These are phyloP conservation scores for Diaporthe vexans DNA, from an alignment of 2,329 filamentous ascomycete species.

Conservation along the genomic window DNA sequence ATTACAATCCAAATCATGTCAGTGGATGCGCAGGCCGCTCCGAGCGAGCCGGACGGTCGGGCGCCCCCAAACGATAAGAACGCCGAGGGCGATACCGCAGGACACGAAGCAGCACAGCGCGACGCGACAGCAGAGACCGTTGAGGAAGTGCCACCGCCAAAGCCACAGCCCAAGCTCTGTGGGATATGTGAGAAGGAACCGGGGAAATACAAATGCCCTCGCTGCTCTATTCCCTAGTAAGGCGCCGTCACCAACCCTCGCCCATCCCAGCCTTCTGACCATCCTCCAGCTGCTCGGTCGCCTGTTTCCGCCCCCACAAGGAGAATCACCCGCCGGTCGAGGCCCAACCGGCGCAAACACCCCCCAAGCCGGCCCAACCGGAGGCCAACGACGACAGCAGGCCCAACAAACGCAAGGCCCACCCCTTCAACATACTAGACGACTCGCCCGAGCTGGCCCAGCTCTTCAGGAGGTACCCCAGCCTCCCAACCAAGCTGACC, in stretches of 20 bases:
- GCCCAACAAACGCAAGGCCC: conserved; percentile 41
- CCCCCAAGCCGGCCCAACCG: conserved; percentile 38
- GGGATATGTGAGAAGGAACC: conserved; percentile 65
- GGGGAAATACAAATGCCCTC: conserved; percentile 75
- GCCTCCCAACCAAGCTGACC: conserved; percentile 61
- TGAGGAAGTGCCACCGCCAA: conserved; percentile 43
- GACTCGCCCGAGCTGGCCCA: conserved; percentile 62
- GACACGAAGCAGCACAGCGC: not conserved
- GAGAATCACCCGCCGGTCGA: conserved; percentile 49
- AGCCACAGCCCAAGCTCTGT: conserved; percentile 58
- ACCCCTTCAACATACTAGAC: conserved; percentile 68
- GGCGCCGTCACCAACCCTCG: conserved; percentile 55
- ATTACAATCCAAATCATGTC: conserved; percentile 22
- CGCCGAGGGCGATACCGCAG: not conserved
- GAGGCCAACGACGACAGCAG: conserved; percentile 39
- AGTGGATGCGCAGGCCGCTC: conserved; percentile 23
- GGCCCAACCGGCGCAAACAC: conserved; percentile 38
- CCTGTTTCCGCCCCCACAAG: conserved; percentile 59
- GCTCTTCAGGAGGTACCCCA: conserved; percentile 68
- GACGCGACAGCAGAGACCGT: conserved; percentile 10
- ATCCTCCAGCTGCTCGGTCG: conserved; percentile 67
- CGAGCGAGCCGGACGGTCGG: not conserved
- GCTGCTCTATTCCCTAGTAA: conserved; percentile 71
- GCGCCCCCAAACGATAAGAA: conserved; percentile 2
- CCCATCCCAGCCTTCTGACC: conserved; percentile 29